phyloP scores from a whole-genome alignment of 352 stramenopile species.

The Globisporangium okanoganense region DNA sequence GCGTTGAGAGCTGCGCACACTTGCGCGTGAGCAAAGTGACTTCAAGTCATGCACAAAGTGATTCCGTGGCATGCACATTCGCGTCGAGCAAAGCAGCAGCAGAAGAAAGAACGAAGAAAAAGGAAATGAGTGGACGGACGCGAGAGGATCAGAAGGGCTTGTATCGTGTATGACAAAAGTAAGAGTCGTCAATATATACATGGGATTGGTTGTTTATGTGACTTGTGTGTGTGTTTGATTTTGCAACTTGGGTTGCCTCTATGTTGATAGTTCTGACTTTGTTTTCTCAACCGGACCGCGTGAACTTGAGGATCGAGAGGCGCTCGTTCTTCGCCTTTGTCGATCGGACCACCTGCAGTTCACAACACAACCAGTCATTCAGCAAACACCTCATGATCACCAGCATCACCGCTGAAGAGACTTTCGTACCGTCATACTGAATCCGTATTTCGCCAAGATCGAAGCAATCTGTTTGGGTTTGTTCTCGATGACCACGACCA shows the following conservation, averaged over 20 bases:
- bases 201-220: slow-evolving; percentile 8
- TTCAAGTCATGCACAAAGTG: no score
- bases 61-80: not conserved
- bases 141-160: slow-evolving; percentile 1
- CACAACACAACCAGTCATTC: not conserved
- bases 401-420: not conserved
- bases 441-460: slow-evolving; percentile 63
- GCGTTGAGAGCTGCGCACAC: not conserved
- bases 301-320: slow-evolving; percentile 76
- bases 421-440: slow-evolving; percentile 54
- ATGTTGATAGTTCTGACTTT: not conserved
- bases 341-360: slow-evolving; percentile 53
- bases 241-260: not conserved
- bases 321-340: slow-evolving; percentile 69
- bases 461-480: slow-evolving; percentile 90
- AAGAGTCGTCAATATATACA: slow-evolving; percentile 13
- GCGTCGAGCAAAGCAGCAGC: not conserved
- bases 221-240: not conserved
- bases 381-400: not conserved
- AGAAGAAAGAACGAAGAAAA: slow-evolving; percentile 3
- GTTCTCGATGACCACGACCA: slow-evolving; percentile 98
- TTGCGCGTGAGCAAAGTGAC: not conserved
- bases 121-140: not conserved
- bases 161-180: slow-evolving; percentile 7
- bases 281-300: not conserved